These are phyloP conservation scores for Plasmopara muralis DNA, from an alignment of 352 stramenopile species.

Conservation along the genomic window DNA sequence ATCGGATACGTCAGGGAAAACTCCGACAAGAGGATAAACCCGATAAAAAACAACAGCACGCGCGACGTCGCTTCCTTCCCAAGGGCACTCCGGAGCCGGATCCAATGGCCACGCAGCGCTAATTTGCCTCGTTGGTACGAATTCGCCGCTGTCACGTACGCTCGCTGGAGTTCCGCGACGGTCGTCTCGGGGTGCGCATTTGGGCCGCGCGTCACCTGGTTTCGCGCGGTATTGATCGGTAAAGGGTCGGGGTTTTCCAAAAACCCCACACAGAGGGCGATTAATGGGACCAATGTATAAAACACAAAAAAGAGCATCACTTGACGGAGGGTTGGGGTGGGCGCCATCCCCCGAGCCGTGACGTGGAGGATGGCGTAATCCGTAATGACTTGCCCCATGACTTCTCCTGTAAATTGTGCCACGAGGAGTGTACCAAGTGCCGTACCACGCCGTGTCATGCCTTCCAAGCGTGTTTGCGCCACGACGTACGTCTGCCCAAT, in stretches of 20 bases:
- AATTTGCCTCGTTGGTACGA: constrained; percentile 19
- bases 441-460: constrained; percentile 23
- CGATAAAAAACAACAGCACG: constrained; percentile 32
- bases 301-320: constrained; percentile 31
- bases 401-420: constrained; percentile 28
- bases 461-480: constrained; percentile 30
- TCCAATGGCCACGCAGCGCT: constrained; percentile 28
- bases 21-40: constrained; percentile 43
- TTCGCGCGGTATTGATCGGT: constrained; percentile 20
- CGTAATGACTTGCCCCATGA: constrained; percentile 25
- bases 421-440: constrained; percentile 31
- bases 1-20: constrained; percentile 42
- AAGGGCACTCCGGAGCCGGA: constrained; percentile 26
- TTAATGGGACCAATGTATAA: constrained; percentile 35
- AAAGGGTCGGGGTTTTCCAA: constrained; percentile 30
- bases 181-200: constrained; percentile 18
- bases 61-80: constrained; percentile 31
- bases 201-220: constrained; percentile 17
- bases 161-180: constrained; percentile 11
- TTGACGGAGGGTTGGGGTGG: constrained; percentile 25
- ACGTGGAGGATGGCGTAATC: constrained; percentile 30
- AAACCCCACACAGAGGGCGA: constrained; percentile 30
- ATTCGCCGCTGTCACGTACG: constrained; percentile 18
- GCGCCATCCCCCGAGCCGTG: constrained; percentile 8
- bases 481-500: constrained; percentile 41